Evolutionary conservation across 495 filamentous ascomycete species (phyloP), one percentile per base, ranked within the genome.

Genomic region (Chaetomidium leptoderma): DNA sequence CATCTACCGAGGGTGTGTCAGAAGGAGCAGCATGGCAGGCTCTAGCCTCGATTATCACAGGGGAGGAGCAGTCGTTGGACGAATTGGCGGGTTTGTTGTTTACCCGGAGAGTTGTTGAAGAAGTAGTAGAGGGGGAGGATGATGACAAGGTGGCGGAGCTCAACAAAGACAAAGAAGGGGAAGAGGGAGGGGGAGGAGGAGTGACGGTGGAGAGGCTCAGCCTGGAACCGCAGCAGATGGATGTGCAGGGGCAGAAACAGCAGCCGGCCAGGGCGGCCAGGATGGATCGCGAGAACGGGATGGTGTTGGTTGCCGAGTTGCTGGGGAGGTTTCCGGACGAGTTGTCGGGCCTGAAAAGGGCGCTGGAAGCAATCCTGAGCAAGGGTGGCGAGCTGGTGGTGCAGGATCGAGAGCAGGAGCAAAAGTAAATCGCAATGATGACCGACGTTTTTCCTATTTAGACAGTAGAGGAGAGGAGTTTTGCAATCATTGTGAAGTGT

Each of bases 271-370:
- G 59, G n/a, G 74, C 74, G 65, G 63, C 66, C 2, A 60, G 67
- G 16, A 66, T 76, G 14, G 85, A 90, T 61, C 78, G 82, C 10
- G 83, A 85, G 59, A 90, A 91, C 63, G 81, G 74, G 0, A 66
- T 86, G 48, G 77, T 90, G 21, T 72, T 90, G 36, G 64, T 84
- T 3, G 78, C 81, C 37, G 81, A 84, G 60, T 58, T 90, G 30
- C 57, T 87, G 56, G 76, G 74, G 61, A 74, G 75, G 58, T 74
- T 78, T 62, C 62, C 74, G 0, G 67, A 69, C 5, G 60, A 74
- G 10, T 60, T 81, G 63, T 60, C 72, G 19, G 39, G 65, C 7
- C 51, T 68, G 46, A 66, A 67, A 32, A 62, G 62, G 52, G 59
- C 58, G 33, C 51, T 73, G 24, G 64, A 71, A 45, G 69, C 68